These are phyloP conservation scores for Trichoderma sp. DNA, from an alignment of 2,329 filamentous ascomycete genomes.

Conservation along the genomic window DNA sequence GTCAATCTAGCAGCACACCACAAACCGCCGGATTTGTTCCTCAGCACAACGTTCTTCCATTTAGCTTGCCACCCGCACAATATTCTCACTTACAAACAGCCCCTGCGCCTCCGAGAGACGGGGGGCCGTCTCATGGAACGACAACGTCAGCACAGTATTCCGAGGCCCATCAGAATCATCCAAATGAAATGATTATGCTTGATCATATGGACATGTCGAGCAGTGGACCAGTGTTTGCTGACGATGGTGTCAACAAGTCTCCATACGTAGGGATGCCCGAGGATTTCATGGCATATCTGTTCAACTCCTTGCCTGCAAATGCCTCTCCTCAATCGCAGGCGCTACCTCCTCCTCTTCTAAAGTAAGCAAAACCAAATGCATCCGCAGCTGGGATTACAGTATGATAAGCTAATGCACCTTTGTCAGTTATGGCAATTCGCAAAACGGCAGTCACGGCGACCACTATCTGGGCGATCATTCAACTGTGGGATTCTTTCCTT, in stretches of 20 bases:
- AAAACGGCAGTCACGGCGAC: constrained; percentile 40
- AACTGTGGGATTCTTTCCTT: constrained; percentile 54
- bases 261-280: constrained; percentile 81
- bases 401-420: constrained; percentile 26
- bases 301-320: constrained; percentile 50
- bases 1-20: constrained; percentile 44
- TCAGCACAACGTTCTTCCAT: constrained; percentile 60
- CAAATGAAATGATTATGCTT: constrained; percentile 56
- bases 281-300: constrained; percentile 82
- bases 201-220: constrained; percentile 62
- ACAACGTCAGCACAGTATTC: constrained; percentile 42
- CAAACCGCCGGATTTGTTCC: constrained; percentile 52
- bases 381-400: not conserved
- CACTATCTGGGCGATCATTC: constrained; percentile 50
- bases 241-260: constrained; percentile 75
- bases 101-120: constrained; percentile 32
- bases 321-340: constrained; percentile 42
- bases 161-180: constrained; percentile 43
- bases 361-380: constrained; percentile 39
- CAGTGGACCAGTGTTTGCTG: constrained; percentile 84
- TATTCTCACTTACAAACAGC: constrained; percentile 38
- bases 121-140: constrained; percentile 36
- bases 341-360: constrained; percentile 41
- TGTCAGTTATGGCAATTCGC: constrained; percentile 51
- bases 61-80: constrained; percentile 60